phyloP scores from a whole-genome alignment of 2,329 filamentous ascomycete genomes.

The Lachnellula subtilissima region DNA sequence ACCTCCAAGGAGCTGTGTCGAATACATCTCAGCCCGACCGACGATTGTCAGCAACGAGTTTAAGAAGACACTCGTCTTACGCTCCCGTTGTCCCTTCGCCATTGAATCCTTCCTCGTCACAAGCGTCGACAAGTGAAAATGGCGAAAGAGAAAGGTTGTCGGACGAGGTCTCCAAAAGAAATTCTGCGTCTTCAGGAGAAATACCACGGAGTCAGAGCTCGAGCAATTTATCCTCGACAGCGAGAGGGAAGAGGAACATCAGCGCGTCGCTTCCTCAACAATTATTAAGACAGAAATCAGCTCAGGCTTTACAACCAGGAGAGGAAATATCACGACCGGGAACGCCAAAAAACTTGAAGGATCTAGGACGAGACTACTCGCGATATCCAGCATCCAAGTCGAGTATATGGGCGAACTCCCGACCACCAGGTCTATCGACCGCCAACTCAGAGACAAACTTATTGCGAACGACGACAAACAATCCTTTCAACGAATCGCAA shows the following conservation, averaged over 20 bases:
- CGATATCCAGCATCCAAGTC: constrained; percentile 25
- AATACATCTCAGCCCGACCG: constrained; percentile 5
- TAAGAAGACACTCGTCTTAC: constrained; percentile 23
- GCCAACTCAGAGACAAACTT: constrained; percentile 6
- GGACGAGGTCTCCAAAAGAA: constrained; percentile 6
- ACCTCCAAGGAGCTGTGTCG: constrained; percentile 3
- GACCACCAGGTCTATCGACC: not conserved
- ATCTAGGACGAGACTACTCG: constrained; percentile 30
- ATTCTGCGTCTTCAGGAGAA: constrained; percentile 19
- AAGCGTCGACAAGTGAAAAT: constrained; percentile 10
- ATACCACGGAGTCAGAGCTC: constrained; percentile 4
- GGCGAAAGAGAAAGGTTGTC: constrained; percentile 9
- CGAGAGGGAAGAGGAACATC: constrained; percentile 6
- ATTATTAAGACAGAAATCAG: constrained; percentile 20
- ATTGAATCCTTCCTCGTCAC: constrained; percentile 25
- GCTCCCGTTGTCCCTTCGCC: constrained; percentile 29
- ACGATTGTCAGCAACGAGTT: constrained; percentile 5
- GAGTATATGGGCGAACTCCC: constrained; percentile 1
- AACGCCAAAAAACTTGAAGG: constrained; percentile 19
- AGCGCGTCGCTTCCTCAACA: constrained; percentile 17
- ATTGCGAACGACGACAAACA: constrained; percentile 15
- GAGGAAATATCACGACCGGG: constrained; percentile 3
- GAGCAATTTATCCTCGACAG: not conserved
- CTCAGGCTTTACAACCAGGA: constrained; percentile 6
- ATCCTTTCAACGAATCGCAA: constrained; percentile 22